These are phyloP conservation scores for Beauveria sp. DNA, from an alignment of 2,329 filamentous ascomycete species.

Conservation along the genomic window DNA sequence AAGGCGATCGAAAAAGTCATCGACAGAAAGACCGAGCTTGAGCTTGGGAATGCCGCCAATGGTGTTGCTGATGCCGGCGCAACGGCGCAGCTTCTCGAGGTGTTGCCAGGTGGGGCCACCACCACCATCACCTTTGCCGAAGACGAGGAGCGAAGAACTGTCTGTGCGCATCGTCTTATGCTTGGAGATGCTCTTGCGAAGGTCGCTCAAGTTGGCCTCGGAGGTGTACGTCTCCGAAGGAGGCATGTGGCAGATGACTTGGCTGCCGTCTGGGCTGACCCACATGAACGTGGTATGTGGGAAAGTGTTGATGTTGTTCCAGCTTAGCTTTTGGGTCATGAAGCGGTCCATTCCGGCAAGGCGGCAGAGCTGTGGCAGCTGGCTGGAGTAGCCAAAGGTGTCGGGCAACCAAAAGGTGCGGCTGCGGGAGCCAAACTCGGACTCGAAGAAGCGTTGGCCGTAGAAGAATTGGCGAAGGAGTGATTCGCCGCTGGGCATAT, in stretches of 20 bases:
- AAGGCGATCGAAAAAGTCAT: slow-evolving; percentile 85
- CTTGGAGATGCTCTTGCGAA: slow-evolving; percentile 79
- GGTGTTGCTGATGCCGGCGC: slow-evolving; percentile 84
- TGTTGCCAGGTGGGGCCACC: slow-evolving; percentile 92
- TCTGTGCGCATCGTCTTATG: slow-evolving; percentile 97
- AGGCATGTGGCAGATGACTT: slow-evolving; percentile 96
- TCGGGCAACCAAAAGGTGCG: slow-evolving; percentile 96
- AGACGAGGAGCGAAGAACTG: slow-evolving; percentile 81
- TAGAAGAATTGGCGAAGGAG: slow-evolving; percentile 91
- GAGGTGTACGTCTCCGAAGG: slow-evolving; percentile 94
- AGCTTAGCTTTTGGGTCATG: slow-evolving; percentile 96
- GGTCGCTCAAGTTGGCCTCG: slow-evolving; percentile 88
- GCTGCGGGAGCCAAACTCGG: slow-evolving; percentile 80
- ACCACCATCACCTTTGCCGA: slow-evolving; percentile 93
- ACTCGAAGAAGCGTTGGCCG: slow-evolving; percentile 90
- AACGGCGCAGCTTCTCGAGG: slow-evolving; percentile 87
- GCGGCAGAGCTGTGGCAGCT: slow-evolving; percentile 88
- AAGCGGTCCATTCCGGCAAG: slow-evolving; percentile 95
- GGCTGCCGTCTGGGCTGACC: slow-evolving; percentile 90
- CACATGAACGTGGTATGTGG: slow-evolving; percentile 98
- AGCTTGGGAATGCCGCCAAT: slow-evolving; percentile 73
- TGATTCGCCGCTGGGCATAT: slow-evolving; percentile 92
- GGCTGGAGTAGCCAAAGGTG: slow-evolving; percentile 94
- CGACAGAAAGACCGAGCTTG: slow-evolving; percentile 81
- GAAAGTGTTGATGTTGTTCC: slow-evolving; percentile 99